These are phyloP conservation scores for Scortechinia acanthostroma DNA, from an alignment of 2,329 filamentous ascomycete species.

Conservation along the genomic window DNA sequence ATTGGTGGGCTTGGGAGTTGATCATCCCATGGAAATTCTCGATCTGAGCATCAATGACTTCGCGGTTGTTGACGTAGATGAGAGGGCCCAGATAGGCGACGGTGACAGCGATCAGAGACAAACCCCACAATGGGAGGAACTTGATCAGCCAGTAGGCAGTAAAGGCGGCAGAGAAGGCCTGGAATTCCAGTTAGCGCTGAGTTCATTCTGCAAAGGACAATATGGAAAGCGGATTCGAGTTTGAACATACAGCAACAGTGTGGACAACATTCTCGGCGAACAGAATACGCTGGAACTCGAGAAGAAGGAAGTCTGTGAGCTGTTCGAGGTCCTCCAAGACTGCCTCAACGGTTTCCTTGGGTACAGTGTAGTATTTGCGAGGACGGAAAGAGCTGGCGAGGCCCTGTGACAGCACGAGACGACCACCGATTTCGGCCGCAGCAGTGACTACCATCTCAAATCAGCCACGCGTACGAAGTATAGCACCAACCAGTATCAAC, in stretches of 20 bases:
- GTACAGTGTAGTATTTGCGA: constrained; percentile 58
- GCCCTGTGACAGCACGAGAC: constrained; percentile 44
- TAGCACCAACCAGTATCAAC: constrained; percentile 11
- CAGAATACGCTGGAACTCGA: constrained; percentile 59
- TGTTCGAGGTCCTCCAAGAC: constrained; percentile 55
- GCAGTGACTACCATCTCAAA: constrained; percentile 35
- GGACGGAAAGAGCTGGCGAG: constrained; percentile 54
- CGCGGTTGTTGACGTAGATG: constrained; percentile 58
- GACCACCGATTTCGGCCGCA: constrained; percentile 45
- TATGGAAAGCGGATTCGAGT: neutral
- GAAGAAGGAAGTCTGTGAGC: constrained; percentile 62
- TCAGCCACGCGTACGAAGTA: neutral
- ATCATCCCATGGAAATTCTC: constrained; percentile 42
- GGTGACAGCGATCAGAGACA: constrained; percentile 45
- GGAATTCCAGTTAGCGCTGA: too few species aligned
- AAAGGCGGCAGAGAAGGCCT: constrained; percentile 53
- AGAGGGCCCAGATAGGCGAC: constrained; percentile 51
- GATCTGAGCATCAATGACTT: constrained; percentile 53
- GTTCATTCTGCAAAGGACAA: neutral
- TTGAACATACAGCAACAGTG: constrained; percentile 43
- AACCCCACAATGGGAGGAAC: constrained; percentile 57
- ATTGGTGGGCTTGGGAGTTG: constrained; percentile 47
- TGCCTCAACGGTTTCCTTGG: constrained; percentile 54
- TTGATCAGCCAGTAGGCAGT: constrained; percentile 59
- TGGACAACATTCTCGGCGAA: constrained; percentile 59